Percentiles rank a stretch among this genome's conserved stretches.
Conservation (phyloP, 768 basidiomycete species). For the Phanerochaete sordida region DNA sequence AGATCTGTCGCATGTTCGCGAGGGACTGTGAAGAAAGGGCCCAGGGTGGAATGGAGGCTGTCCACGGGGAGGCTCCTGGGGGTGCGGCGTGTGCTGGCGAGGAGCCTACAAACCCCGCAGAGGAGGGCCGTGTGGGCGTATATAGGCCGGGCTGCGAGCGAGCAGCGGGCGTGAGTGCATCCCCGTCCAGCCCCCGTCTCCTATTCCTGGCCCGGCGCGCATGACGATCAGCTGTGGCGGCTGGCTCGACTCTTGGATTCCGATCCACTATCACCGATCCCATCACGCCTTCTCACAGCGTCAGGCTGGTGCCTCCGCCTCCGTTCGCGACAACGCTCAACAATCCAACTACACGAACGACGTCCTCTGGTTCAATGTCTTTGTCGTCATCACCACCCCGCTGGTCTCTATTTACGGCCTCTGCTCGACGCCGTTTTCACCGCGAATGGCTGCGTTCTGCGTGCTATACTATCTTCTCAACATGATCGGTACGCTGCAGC, state of each 20-base stretch:
- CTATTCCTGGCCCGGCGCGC: background rate
- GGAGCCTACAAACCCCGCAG: too few relatives aligned
- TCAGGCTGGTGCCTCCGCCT: conserved; percentile 2
- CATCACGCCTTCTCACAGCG: conserved; percentile 7
- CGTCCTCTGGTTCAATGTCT: conserved; percentile 31
- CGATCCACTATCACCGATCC: background rate
- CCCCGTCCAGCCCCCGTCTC: too few relatives aligned
- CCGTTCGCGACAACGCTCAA: too few relatives aligned
- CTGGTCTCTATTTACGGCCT: conserved; percentile 71
- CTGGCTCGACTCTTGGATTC: background rate
- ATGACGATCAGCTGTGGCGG: conserved; percentile 6
- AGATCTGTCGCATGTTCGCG: background rate
- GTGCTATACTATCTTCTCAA: conserved; percentile 73
- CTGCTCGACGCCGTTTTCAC: conserved; percentile 55
- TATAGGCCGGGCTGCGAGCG: background rate
- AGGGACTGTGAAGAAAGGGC: background rate
- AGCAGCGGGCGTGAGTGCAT: too few relatives aligned
- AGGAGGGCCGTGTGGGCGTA: background rate
- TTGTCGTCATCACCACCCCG: conserved; percentile 72
- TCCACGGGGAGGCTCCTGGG: background rate
- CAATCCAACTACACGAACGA: conserved; percentile 4
- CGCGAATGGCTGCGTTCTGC: conserved; percentile 69
- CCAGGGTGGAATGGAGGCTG: background rate
- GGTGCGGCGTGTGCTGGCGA: too few relatives aligned
- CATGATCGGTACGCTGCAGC: conserved; percentile 62